Base-by-base conservation (phyloP, 805 yeast species). In the Teunomyces aglyptinius region DNA sequence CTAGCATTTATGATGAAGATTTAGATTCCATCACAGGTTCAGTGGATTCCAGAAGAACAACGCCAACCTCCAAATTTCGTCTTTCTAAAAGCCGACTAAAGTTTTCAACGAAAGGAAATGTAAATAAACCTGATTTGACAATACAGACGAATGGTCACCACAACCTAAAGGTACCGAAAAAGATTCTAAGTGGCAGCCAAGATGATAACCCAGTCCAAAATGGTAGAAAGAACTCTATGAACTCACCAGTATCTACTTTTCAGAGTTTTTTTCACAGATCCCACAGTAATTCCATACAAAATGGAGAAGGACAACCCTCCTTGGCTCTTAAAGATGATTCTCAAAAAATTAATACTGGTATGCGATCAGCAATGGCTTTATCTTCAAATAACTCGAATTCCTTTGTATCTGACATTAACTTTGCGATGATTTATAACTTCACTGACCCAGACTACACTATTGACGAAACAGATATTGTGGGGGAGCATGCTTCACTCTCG, bases 341-440 rank as follows among this genome's bases (percentile, higher is more conserved):
- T 10, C 33, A 38, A 16, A 28, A 28, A 26, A 32, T 33, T 13
- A 44, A 34, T 39, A 41, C 42, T 24, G 53, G 59, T n/a, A 44
- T 54, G 20, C 49, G 67, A 46, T 53, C 55, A 18, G 48, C 60
- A 3, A 48, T 67, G n/a, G 53, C 60, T 6, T 52, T 68, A 20
- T 67, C 72, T 2, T 67, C 72, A 5, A 65, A 62, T 46, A 67
- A 59, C 46, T 66, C 71, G 27, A 68, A 67, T 49, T 66, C 71
- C 6, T 50, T 46, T 16, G 57, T 68, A 18, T 47, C 68, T 0
- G 72, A 68, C 44, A 45, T 57, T 1, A 54, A 56, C 31, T 59
- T 63, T 43, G 73, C 71, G 5, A 50, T 56, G 49, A 52, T 64
- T 3, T 67, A 61, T 53, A 66, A 65, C 29, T 68, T 67, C 51